Conservation (phyloP, 1,284 basidiomycete genomes). For the Ceratobasidium sp. region DNA sequence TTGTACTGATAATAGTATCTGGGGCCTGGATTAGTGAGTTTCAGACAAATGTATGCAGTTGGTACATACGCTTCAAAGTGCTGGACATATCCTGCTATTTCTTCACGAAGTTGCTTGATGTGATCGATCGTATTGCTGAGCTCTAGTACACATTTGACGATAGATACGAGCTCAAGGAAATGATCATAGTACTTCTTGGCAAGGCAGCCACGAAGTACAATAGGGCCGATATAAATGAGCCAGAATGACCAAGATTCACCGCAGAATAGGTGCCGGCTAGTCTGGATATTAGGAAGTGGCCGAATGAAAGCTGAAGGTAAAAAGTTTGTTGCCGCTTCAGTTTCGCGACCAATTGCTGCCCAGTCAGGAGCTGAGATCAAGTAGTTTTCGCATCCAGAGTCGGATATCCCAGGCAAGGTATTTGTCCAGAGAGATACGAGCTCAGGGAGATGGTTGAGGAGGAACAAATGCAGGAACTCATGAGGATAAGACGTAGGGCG, state of each 20-base stretch:
- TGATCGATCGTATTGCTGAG: conserved; percentile 45
- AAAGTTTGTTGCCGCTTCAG: conserved; percentile 45
- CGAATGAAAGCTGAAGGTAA: conserved; percentile 52
- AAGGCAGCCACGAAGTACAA: conserved; percentile 49
- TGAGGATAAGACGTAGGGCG: conserved; percentile 42
- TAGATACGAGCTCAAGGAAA: conserved; percentile 45
- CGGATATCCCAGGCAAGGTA: not conserved
- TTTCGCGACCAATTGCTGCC: conserved; percentile 49
- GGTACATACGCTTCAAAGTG: conserved; percentile 49
- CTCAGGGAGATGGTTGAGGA: conserved; percentile 38
- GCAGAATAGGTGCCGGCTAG: conserved; percentile 47
- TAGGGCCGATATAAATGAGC: conserved; percentile 51
- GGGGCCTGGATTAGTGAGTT: not conserved
- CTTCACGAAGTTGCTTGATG: conserved; percentile 45
- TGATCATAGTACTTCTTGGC: conserved; percentile 49
- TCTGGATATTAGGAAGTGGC: conserved; percentile 49
- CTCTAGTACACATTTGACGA: conserved; percentile 47
- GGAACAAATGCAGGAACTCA: conserved; percentile 45
- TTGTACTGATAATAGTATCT: conserved; percentile 54
- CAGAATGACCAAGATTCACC: conserved; percentile 54
- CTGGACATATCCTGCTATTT: conserved; percentile 43
- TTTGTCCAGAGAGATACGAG: conserved; percentile 42
- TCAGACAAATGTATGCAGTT: not conserved
- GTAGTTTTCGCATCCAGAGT: conserved; percentile 13
- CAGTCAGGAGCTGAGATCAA: conserved; percentile 1